Evolutionary conservation across 495 filamentous ascomycete genomes (phyloP), one percentile per base, ranked within the genome.

Genomic region (Daldinia grandis): DNA sequence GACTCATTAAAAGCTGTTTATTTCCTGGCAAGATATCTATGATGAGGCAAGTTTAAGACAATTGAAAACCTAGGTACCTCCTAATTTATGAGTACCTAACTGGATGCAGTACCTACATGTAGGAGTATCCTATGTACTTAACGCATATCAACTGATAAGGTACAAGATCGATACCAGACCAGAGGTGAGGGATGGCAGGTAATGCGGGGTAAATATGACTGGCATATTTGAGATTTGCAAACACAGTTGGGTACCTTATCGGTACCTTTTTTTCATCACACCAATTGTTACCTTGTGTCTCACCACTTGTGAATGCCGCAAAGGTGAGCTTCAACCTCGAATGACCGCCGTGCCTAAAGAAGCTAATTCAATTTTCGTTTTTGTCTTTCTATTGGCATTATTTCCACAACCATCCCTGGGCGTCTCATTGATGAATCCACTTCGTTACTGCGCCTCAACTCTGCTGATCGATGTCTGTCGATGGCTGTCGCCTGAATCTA

Each of bases 151-250:
- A n/a, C n/a, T 44, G 40, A 28, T 51, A 28, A 28, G 25, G 24
- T 51, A 51, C 49, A 51, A 51, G 2, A 27, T 28, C 5, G 10
- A 28, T 51, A 51, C 25, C 17, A 17, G 14, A 33, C 4, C 7
- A 8, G 15, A 51, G 5, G 14, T 15, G 17, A 1, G 24, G 15
- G 15, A n/a, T 30, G 3, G 15, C 10, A 30, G 12, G 27, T 10
- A 25, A 27, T 53, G 49, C 49, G 49, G 49, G 49, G 49, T 53
- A 53, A 30, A 28, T 17, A 53, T 27, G 24, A 53, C 49, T 27
- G 49, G 30, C 15, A 30, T 28, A 30, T 51, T 51, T 1, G 14
- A 51, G 12, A 51, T 28, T 28, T 8, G 49, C 12, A 28, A 21
- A 28, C 6, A 51, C 15, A 24, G 12, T 30, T n/a, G 17, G 30